Evolutionary conservation across 2,329 filamentous ascomycete genomes (phyloP).

Genomic region (Elsinoe arachidis): DNA sequence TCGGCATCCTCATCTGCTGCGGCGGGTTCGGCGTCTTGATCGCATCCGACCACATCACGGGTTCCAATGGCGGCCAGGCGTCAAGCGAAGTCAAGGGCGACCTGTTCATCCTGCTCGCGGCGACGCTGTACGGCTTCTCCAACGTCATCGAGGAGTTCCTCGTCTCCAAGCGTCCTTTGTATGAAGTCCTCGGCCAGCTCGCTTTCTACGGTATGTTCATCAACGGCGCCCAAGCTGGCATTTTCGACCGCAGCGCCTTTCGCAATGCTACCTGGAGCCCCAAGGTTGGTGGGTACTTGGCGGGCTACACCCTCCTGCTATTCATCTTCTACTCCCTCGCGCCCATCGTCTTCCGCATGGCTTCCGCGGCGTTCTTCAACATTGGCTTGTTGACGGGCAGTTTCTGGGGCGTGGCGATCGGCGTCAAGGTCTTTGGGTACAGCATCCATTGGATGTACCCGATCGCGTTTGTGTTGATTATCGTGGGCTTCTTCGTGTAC

Average conservation of each 20-base stretch:
- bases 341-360: conserved; percentile 81
- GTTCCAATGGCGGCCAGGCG: conserved; percentile 60
- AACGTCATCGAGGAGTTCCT: conserved; percentile 95
- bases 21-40: conserved; percentile 84
- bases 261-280: conserved; percentile 35
- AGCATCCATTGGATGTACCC: conserved; percentile 85
- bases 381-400: conserved; percentile 88
- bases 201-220: conserved; percentile 82
- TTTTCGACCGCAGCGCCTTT: conserved; percentile 79
- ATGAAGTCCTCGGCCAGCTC: conserved; percentile 88
- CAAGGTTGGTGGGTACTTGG: conserved; percentile 66
- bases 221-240: conserved; percentile 81
- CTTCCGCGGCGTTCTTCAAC: conserved; percentile 90
- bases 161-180: conserved; percentile 74
- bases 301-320: conserved; percentile 82
- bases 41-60: conserved; percentile 76
- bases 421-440: conserved; percentile 74
- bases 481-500: conserved; percentile 77
- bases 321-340: conserved; percentile 79
- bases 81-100: conserved; percentile 75
- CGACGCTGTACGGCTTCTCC: conserved; percentile 80
- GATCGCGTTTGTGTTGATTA: conserved; percentile 87
- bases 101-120: conserved; percentile 79
- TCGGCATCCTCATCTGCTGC: conserved; percentile 82
- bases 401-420: conserved; percentile 95